Evolutionary conservation across 495 filamentous ascomycete genomes (phyloP), one percentile per base, ranked within the genome.

Genomic region (Tricharina praecox): DNA sequence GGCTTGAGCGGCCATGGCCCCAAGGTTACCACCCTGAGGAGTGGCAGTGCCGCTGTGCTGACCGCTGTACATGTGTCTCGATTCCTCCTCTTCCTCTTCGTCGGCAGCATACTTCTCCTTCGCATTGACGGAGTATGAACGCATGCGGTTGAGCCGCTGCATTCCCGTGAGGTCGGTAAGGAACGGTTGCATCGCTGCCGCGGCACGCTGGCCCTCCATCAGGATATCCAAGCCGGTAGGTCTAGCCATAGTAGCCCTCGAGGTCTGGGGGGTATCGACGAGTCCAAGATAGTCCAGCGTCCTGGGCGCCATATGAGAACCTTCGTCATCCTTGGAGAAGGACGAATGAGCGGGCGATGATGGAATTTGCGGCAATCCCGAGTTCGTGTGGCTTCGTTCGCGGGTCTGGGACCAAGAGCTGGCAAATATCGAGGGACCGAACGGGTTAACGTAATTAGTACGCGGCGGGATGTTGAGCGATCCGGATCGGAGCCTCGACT

Each of bases 61-160:
- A 35, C 46, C 56, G 11, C 55, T 59, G 39, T 59, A 59, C 23
- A 81, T 61, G 8, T 83, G 75, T 10, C 80, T 77, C 39, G 81
- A 80, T 42, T 78, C 81, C 48, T 85, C 78, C 33, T 86, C 84
- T 15, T 92, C 81, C 20, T 95, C 88, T 51, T 94, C 85, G 48
- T 93, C 86, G 58, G 82, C 79, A 0, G 82, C 90, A 58, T 96
- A 96, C 64, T 92, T 94, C 62, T 95, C 90, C 63, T 92, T 95
- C 33, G 92, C 90, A 63, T 97, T 96, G 39, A 97, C 90, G 18
- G 90, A 97, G 62, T 94, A 96, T 23, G 90, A 97, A 15, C 90
- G 77, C 65, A 95, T 85, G 37, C 90, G 74, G 63, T 81, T 96
- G 45, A 81, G 72, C 62, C 80, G 83, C 52, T 76, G 78, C 55